phyloP scores from a whole-genome alignment of 768 basidiomycete species.

The Galerina sulciceps region DNA sequence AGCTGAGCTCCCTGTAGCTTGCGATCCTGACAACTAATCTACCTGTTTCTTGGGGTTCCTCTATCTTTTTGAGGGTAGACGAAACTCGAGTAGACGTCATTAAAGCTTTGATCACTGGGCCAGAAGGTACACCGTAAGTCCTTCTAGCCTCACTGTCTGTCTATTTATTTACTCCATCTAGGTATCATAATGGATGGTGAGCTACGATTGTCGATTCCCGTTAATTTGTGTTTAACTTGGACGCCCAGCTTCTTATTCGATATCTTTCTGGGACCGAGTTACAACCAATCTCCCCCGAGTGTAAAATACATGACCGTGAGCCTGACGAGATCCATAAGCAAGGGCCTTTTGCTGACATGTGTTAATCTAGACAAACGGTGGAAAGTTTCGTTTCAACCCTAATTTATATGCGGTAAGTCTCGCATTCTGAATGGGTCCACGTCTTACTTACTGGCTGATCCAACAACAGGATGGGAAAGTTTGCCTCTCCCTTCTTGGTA shows the following conservation, averaged over 20 bases:
- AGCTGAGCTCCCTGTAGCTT: conserved; percentile 52
- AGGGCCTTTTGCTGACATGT: background rate
- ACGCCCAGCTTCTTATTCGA: conserved; percentile 67
- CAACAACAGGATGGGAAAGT: conserved; percentile 84
- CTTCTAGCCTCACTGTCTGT: background rate
- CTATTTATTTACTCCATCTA: conserved; percentile 28
- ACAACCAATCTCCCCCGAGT: conserved; percentile 84
- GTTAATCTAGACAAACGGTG: conserved; percentile 72
- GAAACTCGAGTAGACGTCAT: conserved; percentile 91
- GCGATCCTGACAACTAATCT: conserved; percentile 93
- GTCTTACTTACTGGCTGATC: background rate
- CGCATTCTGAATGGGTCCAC: background rate
- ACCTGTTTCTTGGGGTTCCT: conserved; percentile 95
- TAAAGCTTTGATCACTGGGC: conserved; percentile 90
- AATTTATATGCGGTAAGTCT: conserved; percentile 85
- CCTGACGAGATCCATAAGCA: background rate
- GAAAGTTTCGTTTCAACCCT: conserved; percentile 91
- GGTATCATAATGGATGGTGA: conserved; percentile 91
- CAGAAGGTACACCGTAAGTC: conserved; percentile 90
- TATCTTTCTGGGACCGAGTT: conserved; percentile 88
- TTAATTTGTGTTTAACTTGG: background rate
- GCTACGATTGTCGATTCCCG: conserved; percentile 45
- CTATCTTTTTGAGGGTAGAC: conserved; percentile 91
- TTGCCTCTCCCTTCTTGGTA: conserved; percentile 88
- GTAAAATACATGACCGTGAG: conserved; percentile 67